Conservation (phyloP, 116 monocot genomes). For the Phalaenopsis hybrid region DNA sequence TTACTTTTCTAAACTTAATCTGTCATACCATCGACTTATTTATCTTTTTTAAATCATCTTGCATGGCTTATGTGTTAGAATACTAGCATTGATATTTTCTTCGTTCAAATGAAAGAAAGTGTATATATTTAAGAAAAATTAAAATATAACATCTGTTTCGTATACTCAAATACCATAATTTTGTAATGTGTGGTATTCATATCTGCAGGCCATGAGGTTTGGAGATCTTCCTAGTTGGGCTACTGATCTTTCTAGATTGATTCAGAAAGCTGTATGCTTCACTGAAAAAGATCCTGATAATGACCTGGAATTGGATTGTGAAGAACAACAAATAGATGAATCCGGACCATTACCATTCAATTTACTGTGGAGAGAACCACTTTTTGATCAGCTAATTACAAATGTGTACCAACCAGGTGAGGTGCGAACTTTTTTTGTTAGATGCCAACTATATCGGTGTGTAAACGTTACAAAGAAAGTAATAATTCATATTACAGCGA, state of each 20-base stretch:
- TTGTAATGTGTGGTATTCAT: neutral
- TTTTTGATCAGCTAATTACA: constrained; percentile 86
- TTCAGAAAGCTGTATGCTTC: constrained; percentile 42
- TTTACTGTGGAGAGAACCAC: constrained; percentile 79
- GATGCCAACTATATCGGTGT: neutral
- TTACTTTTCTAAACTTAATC: too few species aligned
- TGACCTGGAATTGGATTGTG: constrained; percentile 4
- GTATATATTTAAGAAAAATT: neutral
- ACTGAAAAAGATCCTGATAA: constrained; percentile 6
- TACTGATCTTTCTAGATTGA: constrained; percentile 34
- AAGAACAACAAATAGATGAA: constrained; percentile 20
- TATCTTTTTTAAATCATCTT: neutral
- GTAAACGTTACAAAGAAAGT: neutral
- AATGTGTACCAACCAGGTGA: constrained; percentile 90
- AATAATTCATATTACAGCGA: neutral
- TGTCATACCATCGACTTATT: neutral
- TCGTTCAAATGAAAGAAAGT: neutral
- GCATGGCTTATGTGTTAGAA: neutral
- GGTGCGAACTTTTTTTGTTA: constrained; percentile 30
- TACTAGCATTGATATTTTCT: neutral
- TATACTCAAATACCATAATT: neutral
- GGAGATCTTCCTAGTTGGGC: constrained; percentile 93
- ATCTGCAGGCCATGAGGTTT: constrained; percentile 88
- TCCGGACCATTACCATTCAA: constrained; percentile 49
- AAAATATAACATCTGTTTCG: neutral